These are phyloP conservation scores for Paramarasmius palmivorus DNA, from an alignment of 1,284 basidiomycete genomes.

Conservation along the genomic window DNA sequence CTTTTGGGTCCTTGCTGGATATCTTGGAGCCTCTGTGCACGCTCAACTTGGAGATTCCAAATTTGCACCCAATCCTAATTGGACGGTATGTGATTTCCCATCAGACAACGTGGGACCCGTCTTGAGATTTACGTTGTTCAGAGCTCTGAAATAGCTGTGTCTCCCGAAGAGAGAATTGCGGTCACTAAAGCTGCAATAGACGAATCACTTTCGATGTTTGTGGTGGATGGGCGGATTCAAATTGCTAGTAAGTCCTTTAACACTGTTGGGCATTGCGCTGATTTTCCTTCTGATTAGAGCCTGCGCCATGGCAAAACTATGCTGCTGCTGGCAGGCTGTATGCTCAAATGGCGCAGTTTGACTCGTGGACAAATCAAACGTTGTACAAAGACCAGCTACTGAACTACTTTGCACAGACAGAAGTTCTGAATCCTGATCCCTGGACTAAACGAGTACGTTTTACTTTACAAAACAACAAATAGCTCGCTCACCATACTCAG, in stretches of 20 bases:
- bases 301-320: background rate
- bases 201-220: background rate
- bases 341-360: constrained; percentile 7
- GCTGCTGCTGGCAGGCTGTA: background rate
- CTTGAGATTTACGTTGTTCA: background rate
- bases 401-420: background rate
- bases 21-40: too few species aligned
- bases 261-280: too few species aligned
- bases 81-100: background rate
- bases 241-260: too few species aligned
- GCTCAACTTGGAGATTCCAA: too few species aligned
- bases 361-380: background rate
- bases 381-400: constrained; percentile 2
- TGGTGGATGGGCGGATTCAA: background rate
- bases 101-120: background rate
- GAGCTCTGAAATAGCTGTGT: constrained; percentile 11
- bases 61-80: background rate
- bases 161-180: constrained; percentile 2
- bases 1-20: too few species aligned
- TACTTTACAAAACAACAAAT: background rate
- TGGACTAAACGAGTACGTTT: background rate
- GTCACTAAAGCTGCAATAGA: constrained; percentile 7
- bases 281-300: too few species aligned
- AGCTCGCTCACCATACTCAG: too few species aligned
- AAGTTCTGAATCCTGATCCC: background rate